phyloP scores from a whole-genome alignment of 768 basidiomycete species.

The Tylopilus vinaceipallidus region DNA sequence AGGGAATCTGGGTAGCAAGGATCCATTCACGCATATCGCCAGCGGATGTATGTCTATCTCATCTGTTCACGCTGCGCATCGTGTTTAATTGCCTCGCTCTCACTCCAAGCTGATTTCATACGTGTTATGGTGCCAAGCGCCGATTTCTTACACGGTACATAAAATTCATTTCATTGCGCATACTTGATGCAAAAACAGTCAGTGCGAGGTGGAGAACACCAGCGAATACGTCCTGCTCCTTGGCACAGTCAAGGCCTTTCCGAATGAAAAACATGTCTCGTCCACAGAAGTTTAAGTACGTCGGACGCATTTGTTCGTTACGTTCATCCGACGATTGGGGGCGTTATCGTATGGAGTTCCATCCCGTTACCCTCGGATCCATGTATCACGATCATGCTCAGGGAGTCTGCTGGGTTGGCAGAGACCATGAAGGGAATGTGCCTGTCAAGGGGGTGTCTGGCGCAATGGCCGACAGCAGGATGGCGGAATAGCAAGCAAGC shows the following conservation, averaged over 20 bases:
- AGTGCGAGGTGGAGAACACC: slow-evolving; percentile 29
- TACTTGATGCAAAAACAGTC: neutral
- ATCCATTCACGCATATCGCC: slow-evolving; percentile 21
- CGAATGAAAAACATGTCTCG: slow-evolving; percentile 30
- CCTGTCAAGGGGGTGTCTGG: slow-evolving; percentile 12
- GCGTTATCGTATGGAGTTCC: slow-evolving; percentile 24
- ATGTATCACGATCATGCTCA: slow-evolving; percentile 26
- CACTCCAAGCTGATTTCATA: slow-evolving; percentile 22
- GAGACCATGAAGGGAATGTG: slow-evolving; percentile 16
- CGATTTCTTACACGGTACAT: slow-evolving; percentile 23
- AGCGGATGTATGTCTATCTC: slow-evolving; percentile 15
- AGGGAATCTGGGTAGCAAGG: neutral
- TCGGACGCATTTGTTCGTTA: slow-evolving; percentile 11
- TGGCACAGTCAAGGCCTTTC: slow-evolving; percentile 27
- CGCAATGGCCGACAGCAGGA: slow-evolving; percentile 21
- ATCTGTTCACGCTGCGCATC: slow-evolving; percentile 10
- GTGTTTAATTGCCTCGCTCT: slow-evolving; percentile 23
- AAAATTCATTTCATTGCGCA: neutral
- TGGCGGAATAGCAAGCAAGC: slow-evolving; percentile 18
- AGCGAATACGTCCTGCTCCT: slow-evolving; percentile 25
- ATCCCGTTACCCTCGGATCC: slow-evolving; percentile 29
- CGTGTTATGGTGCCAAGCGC: slow-evolving; percentile 22
- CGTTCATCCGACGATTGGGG: slow-evolving; percentile 8
- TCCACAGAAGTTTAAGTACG: slow-evolving; percentile 17
- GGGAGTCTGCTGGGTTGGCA: slow-evolving; percentile 26